A percentile compares a stretch with the other conserved stretches of the same genome.
Evolutionary conservation across 352 stramenopile species (phyloP).

Genomic region (Phytophthora pinifolia): DNA sequence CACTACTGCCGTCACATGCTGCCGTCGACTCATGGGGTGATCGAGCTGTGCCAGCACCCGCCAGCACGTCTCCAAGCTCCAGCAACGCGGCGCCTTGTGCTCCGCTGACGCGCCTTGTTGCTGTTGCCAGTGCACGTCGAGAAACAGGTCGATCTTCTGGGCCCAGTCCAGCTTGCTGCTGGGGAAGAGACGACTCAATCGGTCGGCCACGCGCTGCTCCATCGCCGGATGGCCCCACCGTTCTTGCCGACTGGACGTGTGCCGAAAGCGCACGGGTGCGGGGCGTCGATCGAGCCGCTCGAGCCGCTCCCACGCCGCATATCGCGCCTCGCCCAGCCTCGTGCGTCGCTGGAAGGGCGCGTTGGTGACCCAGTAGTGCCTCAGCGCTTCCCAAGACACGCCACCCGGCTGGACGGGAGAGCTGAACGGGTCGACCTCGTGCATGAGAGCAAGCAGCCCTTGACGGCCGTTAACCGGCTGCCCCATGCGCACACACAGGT

Average conservation of each 20-base stretch:
- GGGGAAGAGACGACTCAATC: slow-evolving; percentile 48
- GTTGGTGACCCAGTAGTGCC: slow-evolving; percentile 49
- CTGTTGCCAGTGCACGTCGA: slow-evolving; percentile 48
- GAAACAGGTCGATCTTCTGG: slow-evolving; percentile 51
- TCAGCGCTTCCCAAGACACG: slow-evolving; percentile 57
- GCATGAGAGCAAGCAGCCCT: slow-evolving; percentile 39
- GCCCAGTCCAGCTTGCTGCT: slow-evolving; percentile 56
- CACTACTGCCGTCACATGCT: slow-evolving; percentile 36
- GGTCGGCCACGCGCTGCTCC: slow-evolving; percentile 41
- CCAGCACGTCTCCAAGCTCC: slow-evolving; percentile 26
- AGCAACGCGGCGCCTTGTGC: slow-evolving; percentile 15
- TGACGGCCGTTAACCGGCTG: slow-evolving; percentile 33
- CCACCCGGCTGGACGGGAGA: slow-evolving; percentile 11
- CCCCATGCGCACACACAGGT: slow-evolving; percentile 56
- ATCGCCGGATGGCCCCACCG: slow-evolving; percentile 56
- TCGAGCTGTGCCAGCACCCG: slow-evolving; percentile 35
- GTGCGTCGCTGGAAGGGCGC: slow-evolving; percentile 57
- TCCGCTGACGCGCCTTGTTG: neutral
- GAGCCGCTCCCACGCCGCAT: slow-evolving; percentile 44
- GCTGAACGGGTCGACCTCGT: slow-evolving; percentile 42
- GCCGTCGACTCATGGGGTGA: slow-evolving; percentile 32
- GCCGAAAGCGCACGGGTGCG: slow-evolving; percentile 31
- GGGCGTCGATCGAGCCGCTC: slow-evolving; percentile 33
- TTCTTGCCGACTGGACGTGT: slow-evolving; percentile 38
- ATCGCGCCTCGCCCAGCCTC: slow-evolving; percentile 23